phyloP scores from a whole-genome alignment of 2,329 filamentous ascomycete genomes.

The Fonsecaea erecta region DNA sequence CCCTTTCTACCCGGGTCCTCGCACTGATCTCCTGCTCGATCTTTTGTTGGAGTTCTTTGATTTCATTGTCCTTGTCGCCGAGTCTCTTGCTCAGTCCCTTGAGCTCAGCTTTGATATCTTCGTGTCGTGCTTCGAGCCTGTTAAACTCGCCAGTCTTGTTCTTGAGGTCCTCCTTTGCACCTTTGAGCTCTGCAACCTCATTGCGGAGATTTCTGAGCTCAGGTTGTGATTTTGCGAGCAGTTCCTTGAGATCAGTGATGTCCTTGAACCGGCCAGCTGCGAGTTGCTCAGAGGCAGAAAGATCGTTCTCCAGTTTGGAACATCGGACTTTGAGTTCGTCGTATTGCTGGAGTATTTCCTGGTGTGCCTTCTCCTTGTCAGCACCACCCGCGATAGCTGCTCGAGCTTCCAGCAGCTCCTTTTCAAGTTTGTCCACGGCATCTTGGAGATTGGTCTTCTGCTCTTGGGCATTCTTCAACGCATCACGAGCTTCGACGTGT shows the following conservation, averaged over 20 bases:
- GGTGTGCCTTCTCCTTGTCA: conserved; percentile 51
- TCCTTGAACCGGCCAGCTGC: conserved; percentile 89
- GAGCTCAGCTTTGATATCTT: conserved; percentile 77
- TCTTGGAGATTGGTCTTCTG: conserved; percentile 71
- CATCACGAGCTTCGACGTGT: conserved; percentile 80
- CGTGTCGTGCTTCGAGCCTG: conserved; percentile 79
- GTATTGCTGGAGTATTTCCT: conserved; percentile 51
- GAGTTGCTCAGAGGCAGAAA: conserved; percentile 82
- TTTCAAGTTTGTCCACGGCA: conserved; percentile 70
- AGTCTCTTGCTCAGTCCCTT: conserved; percentile 70
- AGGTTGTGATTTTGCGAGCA: conserved; percentile 82
- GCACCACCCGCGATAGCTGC: conserved; percentile 52
- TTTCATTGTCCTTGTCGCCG: conserved; percentile 75
- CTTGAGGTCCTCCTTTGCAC: conserved; percentile 73
- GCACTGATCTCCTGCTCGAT: conserved; percentile 73
- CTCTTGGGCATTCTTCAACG: conserved; percentile 68
- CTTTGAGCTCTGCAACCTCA: conserved; percentile 76
- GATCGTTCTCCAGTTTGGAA: conserved; percentile 74
- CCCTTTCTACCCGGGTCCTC: conserved; percentile 77
- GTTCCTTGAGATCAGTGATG: conserved; percentile 75
- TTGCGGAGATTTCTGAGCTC: conserved; percentile 79
- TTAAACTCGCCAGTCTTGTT: conserved; percentile 68
- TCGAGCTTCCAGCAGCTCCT: conserved; percentile 66
- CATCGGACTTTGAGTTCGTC: conserved; percentile 72
- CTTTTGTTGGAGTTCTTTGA: conserved; percentile 77